Evolutionary conservation across 805 yeast species (phyloP).

Genomic region (Yarrowia yakushimensis): DNA sequence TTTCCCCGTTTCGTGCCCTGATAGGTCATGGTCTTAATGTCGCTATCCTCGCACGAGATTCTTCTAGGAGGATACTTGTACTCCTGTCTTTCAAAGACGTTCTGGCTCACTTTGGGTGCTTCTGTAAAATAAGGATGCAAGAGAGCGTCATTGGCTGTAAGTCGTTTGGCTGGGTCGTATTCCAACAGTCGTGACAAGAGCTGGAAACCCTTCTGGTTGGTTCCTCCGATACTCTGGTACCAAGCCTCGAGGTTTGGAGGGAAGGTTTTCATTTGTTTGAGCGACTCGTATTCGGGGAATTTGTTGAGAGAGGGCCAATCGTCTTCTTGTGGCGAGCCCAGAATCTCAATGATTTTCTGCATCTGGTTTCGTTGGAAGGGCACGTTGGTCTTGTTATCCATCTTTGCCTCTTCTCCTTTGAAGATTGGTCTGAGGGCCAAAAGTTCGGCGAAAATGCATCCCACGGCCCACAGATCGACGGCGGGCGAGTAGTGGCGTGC

Average conservation of each 20-base stretch:
- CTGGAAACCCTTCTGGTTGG: slow-evolving; percentile 63
- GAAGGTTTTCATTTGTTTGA: slow-evolving; percentile 56
- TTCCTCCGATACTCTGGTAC: slow-evolving; percentile 81
- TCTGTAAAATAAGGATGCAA: slow-evolving; percentile 77
- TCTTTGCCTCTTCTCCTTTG: slow-evolving; percentile 96
- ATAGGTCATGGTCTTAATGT: slow-evolving; percentile 48
- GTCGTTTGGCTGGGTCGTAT: slow-evolving; percentile 77
- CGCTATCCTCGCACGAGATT: slow-evolving; percentile 82
- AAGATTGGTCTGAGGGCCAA: slow-evolving; percentile 86
- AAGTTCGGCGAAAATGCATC: slow-evolving; percentile 90
- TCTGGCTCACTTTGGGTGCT: slow-evolving; percentile 60
- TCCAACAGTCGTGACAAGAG: slow-evolving; percentile 62
- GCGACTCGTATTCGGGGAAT: slow-evolving; percentile 78
- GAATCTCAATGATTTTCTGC: slow-evolving; percentile 83
- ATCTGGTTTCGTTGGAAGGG: slow-evolving; percentile 94
- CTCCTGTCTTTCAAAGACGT: slow-evolving; percentile 74
- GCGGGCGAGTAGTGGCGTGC: slow-evolving; percentile 91
- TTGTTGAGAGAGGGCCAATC: slow-evolving; percentile 74
- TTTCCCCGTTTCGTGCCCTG: slow-evolving; percentile 38
- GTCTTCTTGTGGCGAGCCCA: slow-evolving; percentile 80
- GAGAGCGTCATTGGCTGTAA: slow-evolving; percentile 75
- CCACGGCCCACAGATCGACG: slow-evolving; percentile 92
- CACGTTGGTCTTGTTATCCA: slow-evolving; percentile 78
- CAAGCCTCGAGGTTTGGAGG: slow-evolving; percentile 74
- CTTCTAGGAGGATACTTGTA: slow-evolving; percentile 81